These are phyloP conservation scores for Suillus subalutaceus DNA, from an alignment of 768 basidiomycete genomes.

Conservation along the genomic window DNA sequence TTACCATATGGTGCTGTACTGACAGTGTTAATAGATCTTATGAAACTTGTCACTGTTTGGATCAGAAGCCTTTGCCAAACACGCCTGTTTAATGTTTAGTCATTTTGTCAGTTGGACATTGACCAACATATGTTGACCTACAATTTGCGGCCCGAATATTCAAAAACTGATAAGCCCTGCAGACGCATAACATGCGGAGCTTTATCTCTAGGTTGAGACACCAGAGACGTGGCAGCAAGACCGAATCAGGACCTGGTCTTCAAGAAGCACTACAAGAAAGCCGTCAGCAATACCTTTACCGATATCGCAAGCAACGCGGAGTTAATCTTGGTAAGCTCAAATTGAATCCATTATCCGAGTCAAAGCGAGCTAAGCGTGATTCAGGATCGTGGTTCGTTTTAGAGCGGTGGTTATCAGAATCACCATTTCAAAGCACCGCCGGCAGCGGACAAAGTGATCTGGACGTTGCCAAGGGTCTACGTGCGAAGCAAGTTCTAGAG, in stretches of 20 bases:
- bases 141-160: too few species aligned
- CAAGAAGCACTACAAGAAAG: neutral
- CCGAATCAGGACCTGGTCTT: neutral
- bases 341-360: slow-evolving; percentile 3
- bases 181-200: neutral
- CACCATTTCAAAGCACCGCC: slow-evolving; percentile 56
- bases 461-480: slow-evolving; percentile 61
- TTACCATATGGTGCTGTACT: neutral
- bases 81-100: slow-evolving; percentile 2
- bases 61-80: slow-evolving; percentile 10
- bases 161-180: neutral
- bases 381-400: slow-evolving; percentile 79
- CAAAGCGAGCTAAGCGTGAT: slow-evolving; percentile 12
- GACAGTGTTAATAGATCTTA: neutral
- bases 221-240: neutral
- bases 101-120: neutral
- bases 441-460: slow-evolving; percentile 66
- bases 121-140: neutral
- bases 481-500: slow-evolving; percentile 45
- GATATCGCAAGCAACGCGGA: slow-evolving; percentile 76
- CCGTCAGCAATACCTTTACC: slow-evolving; percentile 36
- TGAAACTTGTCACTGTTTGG: neutral
- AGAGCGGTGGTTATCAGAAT: slow-evolving; percentile 72
- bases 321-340: slow-evolving; percentile 70
- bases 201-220: neutral